phyloP scores from a whole-genome alignment of 306 rosid species.

The Cajanus cajan region DNA sequence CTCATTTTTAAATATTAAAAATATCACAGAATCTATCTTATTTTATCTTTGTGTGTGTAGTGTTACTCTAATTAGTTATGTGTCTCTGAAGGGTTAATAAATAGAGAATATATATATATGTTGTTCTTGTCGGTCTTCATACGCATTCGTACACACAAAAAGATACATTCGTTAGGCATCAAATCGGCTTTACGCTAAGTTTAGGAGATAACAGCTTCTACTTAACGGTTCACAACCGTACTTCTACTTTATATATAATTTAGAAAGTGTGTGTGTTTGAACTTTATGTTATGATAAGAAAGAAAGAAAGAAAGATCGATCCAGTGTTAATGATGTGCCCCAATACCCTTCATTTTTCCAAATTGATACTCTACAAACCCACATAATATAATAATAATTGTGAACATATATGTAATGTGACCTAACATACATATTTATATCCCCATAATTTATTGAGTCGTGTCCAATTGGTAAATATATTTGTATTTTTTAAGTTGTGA shows the following conservation, averaged over 20 bases:
- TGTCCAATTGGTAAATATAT: background rate
- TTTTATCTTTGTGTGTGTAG: background rate
- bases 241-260: background rate
- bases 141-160: constrained; percentile 6
- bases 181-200: constrained; percentile 6
- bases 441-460: background rate
- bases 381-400: background rate
- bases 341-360: background rate
- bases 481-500: no score
- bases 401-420: background rate
- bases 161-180: background rate
- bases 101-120: background rate
- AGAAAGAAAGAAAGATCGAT: background rate
- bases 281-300: background rate
- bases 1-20: background rate
- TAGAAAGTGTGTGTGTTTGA: background rate
- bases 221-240: constrained; percentile 13
- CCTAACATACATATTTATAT: constrained; percentile 9
- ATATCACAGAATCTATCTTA: background rate
- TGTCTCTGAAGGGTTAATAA: constrained; percentile 2
- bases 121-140: constrained; percentile 12
- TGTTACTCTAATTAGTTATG: background rate
- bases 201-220: constrained; percentile 18
- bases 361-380: background rate
- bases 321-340: background rate